Conservation (phyloP, 257 asterid genomes). For the Plantago elongata region DNA sequence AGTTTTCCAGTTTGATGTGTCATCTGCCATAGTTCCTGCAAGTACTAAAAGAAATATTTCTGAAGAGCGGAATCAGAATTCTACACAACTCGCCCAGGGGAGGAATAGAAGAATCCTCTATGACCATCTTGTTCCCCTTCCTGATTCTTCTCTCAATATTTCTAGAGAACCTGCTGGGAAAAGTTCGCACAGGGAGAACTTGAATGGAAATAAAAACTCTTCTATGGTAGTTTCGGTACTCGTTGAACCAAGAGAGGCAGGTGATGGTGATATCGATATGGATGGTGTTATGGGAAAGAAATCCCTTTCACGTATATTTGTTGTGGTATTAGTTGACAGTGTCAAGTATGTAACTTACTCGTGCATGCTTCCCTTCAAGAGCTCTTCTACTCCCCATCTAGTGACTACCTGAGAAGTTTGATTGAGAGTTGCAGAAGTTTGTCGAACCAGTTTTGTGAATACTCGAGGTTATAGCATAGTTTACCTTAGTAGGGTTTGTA, state of each 20-base stretch:
- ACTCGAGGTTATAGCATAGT: background rate
- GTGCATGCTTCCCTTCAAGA: constrained; percentile 69
- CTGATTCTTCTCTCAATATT: constrained; percentile 52
- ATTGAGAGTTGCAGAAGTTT: background rate
- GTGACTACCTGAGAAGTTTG: constrained; percentile 35
- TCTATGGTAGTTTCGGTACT: constrained; percentile 88
- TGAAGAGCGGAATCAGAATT: constrained; percentile 33
- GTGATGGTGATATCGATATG: constrained; percentile 48
- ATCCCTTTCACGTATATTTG: constrained; percentile 63
- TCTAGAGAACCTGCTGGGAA: constrained; percentile 36
- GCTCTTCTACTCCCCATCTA: constrained; percentile 44
- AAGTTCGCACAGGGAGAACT: constrained; percentile 39
- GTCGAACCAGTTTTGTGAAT: constrained; percentile 33
- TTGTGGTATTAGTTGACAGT: constrained; percentile 71
- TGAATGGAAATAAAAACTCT: constrained; percentile 29
- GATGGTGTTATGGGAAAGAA: constrained; percentile 57
- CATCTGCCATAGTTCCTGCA: constrained; percentile 63
- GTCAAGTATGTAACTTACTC: constrained; percentile 85
- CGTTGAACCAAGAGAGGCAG: constrained; percentile 74
- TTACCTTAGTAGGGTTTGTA: background rate
- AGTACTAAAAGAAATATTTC: constrained; percentile 39
- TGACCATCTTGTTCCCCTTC: constrained; percentile 47
- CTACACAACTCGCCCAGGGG: constrained; percentile 40
- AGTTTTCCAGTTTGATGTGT: constrained; percentile 78
- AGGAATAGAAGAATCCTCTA: constrained; percentile 69